Evolutionary conservation across 306 rosid genomes (phyloP).

Genomic region (peach (Prunus persica)): DNA sequence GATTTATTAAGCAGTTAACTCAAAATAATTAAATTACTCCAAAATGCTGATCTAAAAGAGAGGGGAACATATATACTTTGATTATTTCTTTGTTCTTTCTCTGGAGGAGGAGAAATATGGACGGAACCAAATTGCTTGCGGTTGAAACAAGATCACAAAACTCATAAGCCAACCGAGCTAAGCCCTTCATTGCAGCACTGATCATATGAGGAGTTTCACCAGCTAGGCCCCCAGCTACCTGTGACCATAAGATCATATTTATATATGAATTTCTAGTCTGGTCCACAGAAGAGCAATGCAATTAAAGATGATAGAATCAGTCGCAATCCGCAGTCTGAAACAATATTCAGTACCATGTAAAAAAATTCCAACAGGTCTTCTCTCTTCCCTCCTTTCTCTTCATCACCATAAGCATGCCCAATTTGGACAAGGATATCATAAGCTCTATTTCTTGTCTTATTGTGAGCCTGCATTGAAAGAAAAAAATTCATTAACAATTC

Average conservation of each 20-base stretch:
- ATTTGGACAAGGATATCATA: slow-evolving; percentile 86
- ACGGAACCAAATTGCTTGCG: slow-evolving; percentile 62
- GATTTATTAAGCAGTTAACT: not conserved
- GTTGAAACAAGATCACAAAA: slow-evolving; percentile 75
- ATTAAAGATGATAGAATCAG: not conserved
- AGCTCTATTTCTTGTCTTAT: slow-evolving; percentile 90
- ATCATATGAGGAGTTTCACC: slow-evolving; percentile 90
- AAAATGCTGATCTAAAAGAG: not conserved
- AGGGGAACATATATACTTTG: slow-evolving; percentile 45
- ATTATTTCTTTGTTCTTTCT: slow-evolving; percentile 71
- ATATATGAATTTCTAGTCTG: not conserved
- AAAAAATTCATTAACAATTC: slow-evolving; percentile 11
- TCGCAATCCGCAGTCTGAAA: not conserved
- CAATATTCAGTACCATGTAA: slow-evolving; percentile 49
- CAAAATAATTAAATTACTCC: slow-evolving; percentile 8
- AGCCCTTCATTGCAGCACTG: slow-evolving; percentile 86
- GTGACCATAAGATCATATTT: slow-evolving; percentile 20
- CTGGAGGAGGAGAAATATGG: slow-evolving; percentile 56
- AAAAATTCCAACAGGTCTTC: slow-evolving; percentile 56
- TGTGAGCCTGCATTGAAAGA: slow-evolving; percentile 62
- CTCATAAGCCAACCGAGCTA: slow-evolving; percentile 94
- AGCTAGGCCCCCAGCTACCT: slow-evolving; percentile 76
- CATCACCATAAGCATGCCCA: slow-evolving; percentile 81
- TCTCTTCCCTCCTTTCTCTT: slow-evolving; percentile 67
- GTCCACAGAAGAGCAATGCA: not conserved